phyloP scores from a whole-genome alignment of 306 rosid species.

The Prunus salicina region DNA sequence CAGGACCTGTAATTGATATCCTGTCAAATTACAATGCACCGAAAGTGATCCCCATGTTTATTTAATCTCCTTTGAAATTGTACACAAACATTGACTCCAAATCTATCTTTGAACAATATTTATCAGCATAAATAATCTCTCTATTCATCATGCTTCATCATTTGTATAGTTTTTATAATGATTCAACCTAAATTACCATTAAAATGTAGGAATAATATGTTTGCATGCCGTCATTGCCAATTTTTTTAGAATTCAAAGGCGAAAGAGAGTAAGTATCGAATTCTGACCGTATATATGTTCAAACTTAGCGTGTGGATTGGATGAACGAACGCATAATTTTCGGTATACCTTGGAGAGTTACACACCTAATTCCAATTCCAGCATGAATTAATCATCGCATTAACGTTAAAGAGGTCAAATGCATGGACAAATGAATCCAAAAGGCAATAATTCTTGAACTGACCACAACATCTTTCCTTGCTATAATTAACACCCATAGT shows the following conservation, averaged over 20 bases:
- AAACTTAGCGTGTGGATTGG: no score
- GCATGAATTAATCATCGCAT: background rate
- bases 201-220: background rate
- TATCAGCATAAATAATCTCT: background rate
- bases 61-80: slow-evolving; percentile 1
- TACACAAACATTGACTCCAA: slow-evolving; percentile 11
- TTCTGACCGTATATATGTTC: no score
- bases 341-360: background rate
- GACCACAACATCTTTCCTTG: background rate
- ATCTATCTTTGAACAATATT: slow-evolving; percentile 1
- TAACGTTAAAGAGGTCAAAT: background rate
- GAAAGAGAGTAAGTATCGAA: no score
- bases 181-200: background rate
- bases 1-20: background rate
- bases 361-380: background rate
- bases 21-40: background rate
- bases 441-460: background rate
- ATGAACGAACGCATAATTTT: background rate
- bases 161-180: no score
- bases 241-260: no score
- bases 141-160: slow-evolving; percentile 3
- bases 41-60: background rate
- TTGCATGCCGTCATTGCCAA: background rate
- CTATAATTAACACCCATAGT: background rate
- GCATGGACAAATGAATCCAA: slow-evolving; percentile 1